Conservation (phyloP, 2,329 filamentous ascomycete genomes). For the Colletotrichum godetiae region DNA sequence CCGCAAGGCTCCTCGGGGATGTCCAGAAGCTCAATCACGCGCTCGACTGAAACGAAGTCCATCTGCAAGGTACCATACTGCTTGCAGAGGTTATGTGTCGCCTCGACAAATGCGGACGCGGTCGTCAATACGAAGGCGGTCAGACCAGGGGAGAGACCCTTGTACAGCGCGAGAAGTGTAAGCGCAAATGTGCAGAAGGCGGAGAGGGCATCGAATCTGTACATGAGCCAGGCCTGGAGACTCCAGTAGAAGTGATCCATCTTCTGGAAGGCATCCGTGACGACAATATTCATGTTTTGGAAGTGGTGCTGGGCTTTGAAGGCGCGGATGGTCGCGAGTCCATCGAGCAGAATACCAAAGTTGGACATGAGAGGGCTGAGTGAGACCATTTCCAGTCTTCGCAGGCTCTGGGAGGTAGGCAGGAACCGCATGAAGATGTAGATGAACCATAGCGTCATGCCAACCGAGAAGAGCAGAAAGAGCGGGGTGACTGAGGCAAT, state of each 20-base stretch:
- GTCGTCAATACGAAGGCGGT: slow-evolving; percentile 86
- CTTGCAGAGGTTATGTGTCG: slow-evolving; percentile 80
- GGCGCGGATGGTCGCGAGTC: slow-evolving; percentile 86
- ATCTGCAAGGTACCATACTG: slow-evolving; percentile 89
- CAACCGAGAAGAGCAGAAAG: slow-evolving; percentile 78
- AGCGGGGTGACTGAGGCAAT: slow-evolving; percentile 83
- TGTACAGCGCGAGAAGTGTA: slow-evolving; percentile 79
- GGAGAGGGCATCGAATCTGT: slow-evolving; percentile 79
- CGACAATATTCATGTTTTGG: slow-evolving; percentile 81
- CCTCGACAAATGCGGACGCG: slow-evolving; percentile 74
- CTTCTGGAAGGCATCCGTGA: slow-evolving; percentile 90
- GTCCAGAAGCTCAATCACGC: slow-evolving; percentile 83
- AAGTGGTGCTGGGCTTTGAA: slow-evolving; percentile 84
- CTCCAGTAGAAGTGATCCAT: slow-evolving; percentile 98
- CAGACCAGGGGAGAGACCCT: slow-evolving; percentile 79
- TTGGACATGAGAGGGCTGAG: slow-evolving; percentile 91
- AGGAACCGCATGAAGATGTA: slow-evolving; percentile 81
- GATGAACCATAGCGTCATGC: slow-evolving; percentile 76
- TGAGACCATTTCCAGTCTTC: slow-evolving; percentile 89
- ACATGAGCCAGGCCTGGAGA: slow-evolving; percentile 85
- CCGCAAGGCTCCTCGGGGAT: slow-evolving; percentile 81
- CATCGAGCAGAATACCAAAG: slow-evolving; percentile 88
- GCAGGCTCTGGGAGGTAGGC: slow-evolving; percentile 84
- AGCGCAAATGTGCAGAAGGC: slow-evolving; percentile 79
- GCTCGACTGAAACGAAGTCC: slow-evolving; percentile 91